Evolutionary conservation across 1,284 basidiomycete genomes (phyloP), one percentile per base, ranked within the genome.

Genomic region (Tilletia caries): DNA sequence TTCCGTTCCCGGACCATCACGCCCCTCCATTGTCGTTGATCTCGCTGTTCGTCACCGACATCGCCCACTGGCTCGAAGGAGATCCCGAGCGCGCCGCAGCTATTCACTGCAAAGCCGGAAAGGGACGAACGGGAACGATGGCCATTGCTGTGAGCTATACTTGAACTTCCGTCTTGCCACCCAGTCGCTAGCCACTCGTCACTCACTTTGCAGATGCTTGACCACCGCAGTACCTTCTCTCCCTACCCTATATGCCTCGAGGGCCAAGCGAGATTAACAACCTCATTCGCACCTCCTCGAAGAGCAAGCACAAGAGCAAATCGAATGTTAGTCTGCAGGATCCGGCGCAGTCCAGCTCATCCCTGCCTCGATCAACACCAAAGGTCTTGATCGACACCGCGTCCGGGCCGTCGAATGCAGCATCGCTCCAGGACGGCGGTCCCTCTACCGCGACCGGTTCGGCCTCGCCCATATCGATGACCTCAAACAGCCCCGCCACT

Each of bases 1-100:
- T 90, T 79, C 92, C 92, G 0, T 94, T 93, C 76, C 92, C 92
- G 13, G 92, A 93, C 82, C 81, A 83, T 50, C 79, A 82, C 82
- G 90, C 91, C 1, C 92, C 93, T 5, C 93, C 93, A 0, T 84
- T 95, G n/a, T 88, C 89, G 1, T 86, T 93, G 66, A 86, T 95
- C 67, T 88, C 91, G 3, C 86, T 94, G 15, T 88, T 89, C 8
- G 89, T 90, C 0, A 86, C 90, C 20, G 92, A 93, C 82, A 92
- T 94, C 83, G 87, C 86, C 50, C 84, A 86, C n/a, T 95, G 91
- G 90, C 85, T 95, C 2, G 86, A 87, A 52, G 89, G 87, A 0
- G 89, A 90, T 18, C 85, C 87, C 2, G 87, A 91, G 8, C 86
- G 90, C 62, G 89, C 93, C 18, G 90, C 89, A 4, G 92, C 93